Evolutionary conservation across 2,329 filamentous ascomycete genomes (phyloP).

Genomic region (Endothia cerciana): DNA sequence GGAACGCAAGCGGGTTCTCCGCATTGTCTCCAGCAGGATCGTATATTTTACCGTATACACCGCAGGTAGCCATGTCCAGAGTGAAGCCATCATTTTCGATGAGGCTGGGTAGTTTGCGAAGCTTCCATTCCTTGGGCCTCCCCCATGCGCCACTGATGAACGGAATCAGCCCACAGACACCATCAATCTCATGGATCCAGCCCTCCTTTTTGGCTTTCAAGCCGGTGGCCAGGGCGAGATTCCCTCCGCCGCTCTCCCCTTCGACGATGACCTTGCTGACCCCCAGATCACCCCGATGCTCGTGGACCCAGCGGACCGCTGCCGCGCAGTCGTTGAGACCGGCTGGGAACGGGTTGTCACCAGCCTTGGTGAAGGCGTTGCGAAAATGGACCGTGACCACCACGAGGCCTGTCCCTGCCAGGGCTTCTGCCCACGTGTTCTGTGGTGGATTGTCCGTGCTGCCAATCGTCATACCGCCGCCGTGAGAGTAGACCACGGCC

Average conservation of each 20-base stretch:
- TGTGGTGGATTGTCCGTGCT: constrained; percentile 14
- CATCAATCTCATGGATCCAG: constrained; percentile 31
- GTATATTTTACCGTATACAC: background rate
- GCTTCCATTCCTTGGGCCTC: background rate
- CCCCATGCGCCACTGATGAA: constrained; percentile 34
- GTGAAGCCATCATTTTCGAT: background rate
- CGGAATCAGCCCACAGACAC: constrained; percentile 35
- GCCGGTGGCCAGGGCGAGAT: constrained; percentile 29
- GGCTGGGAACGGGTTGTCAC: constrained; percentile 46
- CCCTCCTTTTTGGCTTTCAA: constrained; percentile 42
- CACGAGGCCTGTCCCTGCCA: constrained; percentile 3
- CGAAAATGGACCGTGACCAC: constrained; percentile 46
- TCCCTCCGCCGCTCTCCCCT: constrained; percentile 17
- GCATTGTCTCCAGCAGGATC: background rate
- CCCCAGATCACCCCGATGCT: background rate
- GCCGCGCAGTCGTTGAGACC: constrained; percentile 25
- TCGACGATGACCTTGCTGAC: background rate
- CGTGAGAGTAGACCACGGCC: constrained; percentile 24
- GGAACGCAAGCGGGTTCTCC: constrained; percentile 32
- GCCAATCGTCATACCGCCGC: constrained; percentile 17
- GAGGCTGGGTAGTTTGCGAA: background rate
- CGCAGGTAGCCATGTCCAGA: background rate
- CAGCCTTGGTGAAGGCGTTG: constrained; percentile 49
- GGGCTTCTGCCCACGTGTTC: background rate
- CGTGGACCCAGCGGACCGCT: constrained; percentile 36